Percentiles rank a stretch among this genome's conserved stretches.
Conservation (phyloP, 257 asterid genomes). For the Capsicum baccatum region DNA sequence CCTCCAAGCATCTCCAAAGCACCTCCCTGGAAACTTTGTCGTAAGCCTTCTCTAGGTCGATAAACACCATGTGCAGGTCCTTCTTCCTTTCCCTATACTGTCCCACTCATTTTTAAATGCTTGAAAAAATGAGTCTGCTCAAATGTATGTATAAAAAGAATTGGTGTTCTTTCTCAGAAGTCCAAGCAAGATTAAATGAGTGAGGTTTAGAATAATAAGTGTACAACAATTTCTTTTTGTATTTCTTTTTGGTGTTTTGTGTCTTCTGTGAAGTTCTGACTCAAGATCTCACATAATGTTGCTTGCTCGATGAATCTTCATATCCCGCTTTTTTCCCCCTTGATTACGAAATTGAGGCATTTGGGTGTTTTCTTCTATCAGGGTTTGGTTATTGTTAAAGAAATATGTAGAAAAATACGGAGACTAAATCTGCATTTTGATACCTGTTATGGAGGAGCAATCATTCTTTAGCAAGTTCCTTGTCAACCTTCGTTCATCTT, state of each 20-base stretch:
- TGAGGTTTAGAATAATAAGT: too few species aligned
- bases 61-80: too few species aligned
- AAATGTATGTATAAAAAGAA: too few species aligned
- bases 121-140: too few species aligned
- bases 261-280: background rate
- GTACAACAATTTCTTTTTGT: background rate
- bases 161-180: too few species aligned
- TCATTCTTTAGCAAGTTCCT: conserved; percentile 60
- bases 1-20: too few species aligned
- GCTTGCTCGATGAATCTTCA: background rate
- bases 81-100: too few species aligned
- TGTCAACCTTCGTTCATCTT: conserved; percentile 70
- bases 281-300: background rate
- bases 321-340: background rate
- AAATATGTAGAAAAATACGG: background rate
- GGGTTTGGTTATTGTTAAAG: conserved; percentile 5
- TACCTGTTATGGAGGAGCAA: conserved; percentile 57
- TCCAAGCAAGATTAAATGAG: too few species aligned
- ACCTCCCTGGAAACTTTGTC: too few species aligned
- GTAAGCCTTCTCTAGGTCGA: too few species aligned
- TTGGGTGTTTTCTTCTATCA: background rate
- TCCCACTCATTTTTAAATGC: too few species aligned
- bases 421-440: background rate
- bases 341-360: background rate
- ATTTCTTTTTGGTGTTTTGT: background rate